phyloP scores from a whole-genome alignment of 768 basidiomycete genomes.

The Ramaria rubella region DNA sequence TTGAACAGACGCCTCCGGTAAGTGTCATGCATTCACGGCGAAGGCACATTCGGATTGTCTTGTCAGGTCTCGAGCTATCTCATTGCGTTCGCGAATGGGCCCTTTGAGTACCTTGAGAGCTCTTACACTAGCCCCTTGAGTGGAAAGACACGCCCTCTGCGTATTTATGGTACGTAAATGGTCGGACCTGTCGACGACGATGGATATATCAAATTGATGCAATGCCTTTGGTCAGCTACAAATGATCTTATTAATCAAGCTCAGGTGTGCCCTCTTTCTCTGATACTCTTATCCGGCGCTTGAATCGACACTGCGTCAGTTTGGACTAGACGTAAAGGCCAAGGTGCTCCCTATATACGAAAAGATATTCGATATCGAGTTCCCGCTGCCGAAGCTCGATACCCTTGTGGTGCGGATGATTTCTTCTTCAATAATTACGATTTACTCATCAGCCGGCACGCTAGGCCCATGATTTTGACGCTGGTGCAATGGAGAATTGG shows the following conservation, averaged over 20 bases:
- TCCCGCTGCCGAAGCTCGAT: constrained; percentile 90
- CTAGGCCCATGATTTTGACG: constrained; percentile 81
- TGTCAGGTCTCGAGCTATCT: constrained; percentile 77
- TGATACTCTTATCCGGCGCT: not conserved
- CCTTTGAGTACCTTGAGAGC: constrained; percentile 64
- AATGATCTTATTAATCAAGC: constrained; percentile 77
- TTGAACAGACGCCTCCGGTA: constrained; percentile 70
- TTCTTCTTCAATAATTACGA: not conserved
- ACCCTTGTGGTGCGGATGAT: constrained; percentile 65
- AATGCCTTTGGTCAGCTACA: constrained; percentile 47
- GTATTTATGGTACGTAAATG: constrained; percentile 61
- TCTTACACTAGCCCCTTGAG: constrained; percentile 75
- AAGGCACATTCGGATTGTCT: not conserved
- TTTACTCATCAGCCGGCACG: too few relatives aligned
- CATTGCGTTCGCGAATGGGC: constrained; percentile 80
- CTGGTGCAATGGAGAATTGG: constrained; percentile 94
- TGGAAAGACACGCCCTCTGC: constrained; percentile 72
- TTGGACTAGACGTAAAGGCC: constrained; percentile 82
- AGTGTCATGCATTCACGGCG: constrained; percentile 6
- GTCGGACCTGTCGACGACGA: too few relatives aligned
- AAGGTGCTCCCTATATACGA: constrained; percentile 86
- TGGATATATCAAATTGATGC: too few relatives aligned
- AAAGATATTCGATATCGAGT: constrained; percentile 85
- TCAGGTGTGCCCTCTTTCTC: constrained; percentile 11
- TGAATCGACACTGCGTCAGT: constrained; percentile 31